These are phyloP conservation scores for Cutaneotrichosporon sp. DNA, from an alignment of 1,284 basidiomycete species.

Conservation along the genomic window DNA sequence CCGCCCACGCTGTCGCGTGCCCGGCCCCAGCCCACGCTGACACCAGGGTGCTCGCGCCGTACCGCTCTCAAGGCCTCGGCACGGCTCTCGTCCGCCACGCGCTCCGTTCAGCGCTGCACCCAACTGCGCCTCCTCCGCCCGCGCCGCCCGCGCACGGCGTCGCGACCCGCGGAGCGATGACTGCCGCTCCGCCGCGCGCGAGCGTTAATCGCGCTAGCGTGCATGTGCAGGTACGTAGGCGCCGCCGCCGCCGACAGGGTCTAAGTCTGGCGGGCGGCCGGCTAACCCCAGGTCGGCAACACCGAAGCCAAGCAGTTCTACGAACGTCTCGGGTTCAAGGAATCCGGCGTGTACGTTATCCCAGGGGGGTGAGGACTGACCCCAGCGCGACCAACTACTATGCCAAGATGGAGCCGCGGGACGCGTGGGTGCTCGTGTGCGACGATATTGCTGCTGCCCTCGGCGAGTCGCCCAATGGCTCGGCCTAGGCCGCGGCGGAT, in stretches of 20 bases:
- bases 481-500: not conserved
- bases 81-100: constrained; percentile 39
- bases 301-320: constrained; percentile 45
- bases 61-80: constrained; percentile 44
- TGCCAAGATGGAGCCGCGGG: constrained; percentile 42
- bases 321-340: constrained; percentile 43
- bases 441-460: constrained; percentile 37
- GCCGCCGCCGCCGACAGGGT: too few species aligned
- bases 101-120: constrained; percentile 34
- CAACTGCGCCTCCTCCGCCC: constrained; percentile 38
- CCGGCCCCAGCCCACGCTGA: not conserved
- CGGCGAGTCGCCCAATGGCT: constrained; percentile 27
- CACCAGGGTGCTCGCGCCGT: constrained; percentile 42
- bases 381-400: constrained; percentile 42
- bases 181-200: constrained; percentile 29
- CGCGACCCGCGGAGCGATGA: constrained; percentile 32
- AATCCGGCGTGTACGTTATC: constrained; percentile 40
- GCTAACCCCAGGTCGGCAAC: constrained; percentile 29
- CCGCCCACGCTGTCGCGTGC: too few species aligned
- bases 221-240: constrained; percentile 34
- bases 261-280: too few species aligned
- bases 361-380: too few species aligned
- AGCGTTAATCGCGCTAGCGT: constrained; percentile 38
- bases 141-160: constrained; percentile 32
- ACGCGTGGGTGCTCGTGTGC: constrained; percentile 40